These are phyloP conservation scores for Blastobotrys aristatus DNA, from an alignment of 1,139 yeast species.

Conservation along the genomic window DNA sequence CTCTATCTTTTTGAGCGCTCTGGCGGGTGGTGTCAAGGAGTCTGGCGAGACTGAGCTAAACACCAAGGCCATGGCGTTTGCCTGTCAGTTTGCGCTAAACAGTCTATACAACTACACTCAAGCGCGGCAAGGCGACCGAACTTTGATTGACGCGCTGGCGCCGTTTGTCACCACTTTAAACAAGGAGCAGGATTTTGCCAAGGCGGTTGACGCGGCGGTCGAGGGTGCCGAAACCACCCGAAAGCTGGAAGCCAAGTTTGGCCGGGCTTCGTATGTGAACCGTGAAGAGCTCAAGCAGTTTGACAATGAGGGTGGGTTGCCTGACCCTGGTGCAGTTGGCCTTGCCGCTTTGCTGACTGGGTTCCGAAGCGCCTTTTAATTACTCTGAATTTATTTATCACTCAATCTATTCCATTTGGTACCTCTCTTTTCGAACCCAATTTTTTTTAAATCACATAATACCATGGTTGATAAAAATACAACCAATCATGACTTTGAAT, in stretches of 20 bases:
- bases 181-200: slow-evolving; percentile 45
- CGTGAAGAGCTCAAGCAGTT: slow-evolving; percentile 48
- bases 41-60: slow-evolving; percentile 32
- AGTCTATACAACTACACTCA: slow-evolving; percentile 74
- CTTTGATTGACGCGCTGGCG: slow-evolving; percentile 79
- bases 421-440: too few relatives aligned
- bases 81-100: slow-evolving; percentile 50
- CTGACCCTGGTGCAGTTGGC: slow-evolving; percentile 85
- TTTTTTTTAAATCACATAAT: too few relatives aligned
- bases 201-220: slow-evolving; percentile 65
- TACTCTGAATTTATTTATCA: too few relatives aligned
- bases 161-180: slow-evolving; percentile 71
- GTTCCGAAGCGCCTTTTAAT: slow-evolving; percentile 15
- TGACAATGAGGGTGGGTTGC: slow-evolving; percentile 47
- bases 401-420: too few relatives aligned
- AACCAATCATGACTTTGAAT: too few relatives aligned
- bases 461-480: too few relatives aligned
- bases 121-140: slow-evolving; percentile 87
- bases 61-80: slow-evolving; percentile 38
- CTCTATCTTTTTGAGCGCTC: slow-evolving; percentile 71
- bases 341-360: slow-evolving; percentile 32
- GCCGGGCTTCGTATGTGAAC: slow-evolving; percentile 86
- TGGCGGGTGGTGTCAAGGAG: slow-evolving; percentile 47
- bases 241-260: slow-evolving; percentile 75
- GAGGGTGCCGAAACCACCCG: slow-evolving; percentile 75